Percentiles rank a stretch among this genome's conserved stretches.
Evolutionary conservation across 1,284 basidiomycete genomes (phyloP).

Genomic region (Apiotrichum laibachii): DNA sequence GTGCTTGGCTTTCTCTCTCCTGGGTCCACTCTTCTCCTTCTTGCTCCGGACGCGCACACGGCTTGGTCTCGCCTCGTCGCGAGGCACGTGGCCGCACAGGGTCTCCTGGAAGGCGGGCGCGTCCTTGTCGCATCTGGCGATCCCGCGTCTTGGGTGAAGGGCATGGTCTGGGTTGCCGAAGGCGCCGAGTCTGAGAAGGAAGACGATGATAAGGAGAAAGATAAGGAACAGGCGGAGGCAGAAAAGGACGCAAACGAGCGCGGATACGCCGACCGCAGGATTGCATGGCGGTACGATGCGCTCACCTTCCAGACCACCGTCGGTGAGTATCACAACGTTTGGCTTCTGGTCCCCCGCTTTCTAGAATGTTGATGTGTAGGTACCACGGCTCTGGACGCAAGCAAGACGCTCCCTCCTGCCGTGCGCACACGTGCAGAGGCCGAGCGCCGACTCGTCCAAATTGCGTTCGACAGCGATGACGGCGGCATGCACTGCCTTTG

Average conservation of each 20-base stretch:
- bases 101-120: conserved; percentile 67
- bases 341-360: background rate
- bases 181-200: conserved; percentile 52
- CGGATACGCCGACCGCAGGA: conserved; percentile 58
- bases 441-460: background rate
- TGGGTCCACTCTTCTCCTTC: conserved; percentile 67
- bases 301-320: conserved; percentile 89
- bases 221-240: conserved; percentile 31
- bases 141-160: conserved; percentile 58
- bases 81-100: conserved; percentile 85
- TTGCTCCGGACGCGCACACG: conserved; percentile 77
- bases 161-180: conserved; percentile 72
- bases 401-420: conserved; percentile 28
- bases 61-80: conserved; percentile 82
- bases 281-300: conserved; percentile 92
- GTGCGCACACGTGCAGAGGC: conserved; percentile 20
- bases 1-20: conserved; percentile 91
- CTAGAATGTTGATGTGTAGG: conserved; percentile 1
- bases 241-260: conserved; percentile 57
- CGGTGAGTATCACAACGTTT: conserved; percentile 14
- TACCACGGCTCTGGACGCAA: conserved; percentile 5
- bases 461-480: background rate
- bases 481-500: conserved; percentile 2
- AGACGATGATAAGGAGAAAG: conserved; percentile 54
- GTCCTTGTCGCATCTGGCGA: conserved; percentile 66